These are phyloP conservation scores for Metarhizium rileyi DNA, from an alignment of 2,329 filamentous ascomycete species.

Conservation along the genomic window DNA sequence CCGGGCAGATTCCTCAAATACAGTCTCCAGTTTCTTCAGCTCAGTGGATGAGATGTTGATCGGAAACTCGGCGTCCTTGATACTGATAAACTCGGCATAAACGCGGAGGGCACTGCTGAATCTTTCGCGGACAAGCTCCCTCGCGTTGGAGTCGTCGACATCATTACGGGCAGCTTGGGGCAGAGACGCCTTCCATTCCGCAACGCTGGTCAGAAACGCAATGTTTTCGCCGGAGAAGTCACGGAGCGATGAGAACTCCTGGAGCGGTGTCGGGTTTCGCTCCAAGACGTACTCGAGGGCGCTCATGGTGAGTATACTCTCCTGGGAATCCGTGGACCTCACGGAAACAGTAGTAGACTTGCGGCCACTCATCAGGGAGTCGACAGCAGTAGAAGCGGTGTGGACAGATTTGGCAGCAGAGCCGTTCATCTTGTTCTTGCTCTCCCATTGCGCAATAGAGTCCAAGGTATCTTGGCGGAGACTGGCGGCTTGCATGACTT, in stretches of 20 bases:
- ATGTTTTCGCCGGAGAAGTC: conserved; percentile 67
- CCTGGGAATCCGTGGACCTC: conserved; percentile 15
- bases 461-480: conserved; percentile 33
- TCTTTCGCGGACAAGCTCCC: conserved; percentile 29
- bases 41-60: conserved; percentile 52
- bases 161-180: conserved; percentile 14
- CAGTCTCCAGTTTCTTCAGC: conserved; percentile 37
- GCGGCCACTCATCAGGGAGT: conserved; percentile 17
- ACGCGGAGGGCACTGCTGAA: conserved; percentile 52
- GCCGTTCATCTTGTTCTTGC: conserved; percentile 20
- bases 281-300: conserved; percentile 52
- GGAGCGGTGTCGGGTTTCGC: conserved; percentile 48
- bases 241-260: conserved; percentile 52
- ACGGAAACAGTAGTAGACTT: conserved; percentile 25
- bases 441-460: conserved; percentile 34
- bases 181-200: conserved; percentile 41
- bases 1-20: conserved; percentile 45
- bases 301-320: conserved; percentile 46
- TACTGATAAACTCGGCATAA: conserved; percentile 50
- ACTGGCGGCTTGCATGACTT: conserved; percentile 36
- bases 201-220: conserved; percentile 51
- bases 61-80: conserved; percentile 50
- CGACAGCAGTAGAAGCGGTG: conserved; percentile 15
- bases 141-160: conserved; percentile 10
- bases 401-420: conserved; percentile 11